Conservation (phyloP, 345 rosid genomes). For the Boechera divaricarpa region DNA sequence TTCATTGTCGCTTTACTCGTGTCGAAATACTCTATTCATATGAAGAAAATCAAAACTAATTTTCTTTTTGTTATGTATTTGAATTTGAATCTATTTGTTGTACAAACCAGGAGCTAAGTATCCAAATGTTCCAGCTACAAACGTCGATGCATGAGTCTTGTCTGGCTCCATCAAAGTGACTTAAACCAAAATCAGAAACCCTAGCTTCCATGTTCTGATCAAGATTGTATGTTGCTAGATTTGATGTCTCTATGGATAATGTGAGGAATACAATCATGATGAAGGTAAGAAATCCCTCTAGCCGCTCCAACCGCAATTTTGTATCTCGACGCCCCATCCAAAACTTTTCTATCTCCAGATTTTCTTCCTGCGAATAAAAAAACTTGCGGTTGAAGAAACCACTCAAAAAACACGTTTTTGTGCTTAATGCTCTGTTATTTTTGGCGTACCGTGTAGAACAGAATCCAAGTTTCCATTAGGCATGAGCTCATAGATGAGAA, state of each 20-base stretch:
- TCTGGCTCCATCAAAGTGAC: slow-evolving; percentile 84
- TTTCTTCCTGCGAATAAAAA: slow-evolving; percentile 53
- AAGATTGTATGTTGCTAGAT: slow-evolving; percentile 77
- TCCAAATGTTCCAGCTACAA: slow-evolving; percentile 86
- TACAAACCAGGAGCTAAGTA: slow-evolving; percentile 81
- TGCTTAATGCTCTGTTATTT: not conserved
- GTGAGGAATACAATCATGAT: slow-evolving; percentile 89
- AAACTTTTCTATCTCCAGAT: slow-evolving; percentile 42
- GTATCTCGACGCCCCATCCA: slow-evolving; percentile 72
- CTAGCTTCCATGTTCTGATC: slow-evolving; percentile 84
- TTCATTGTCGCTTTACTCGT: slow-evolving; percentile 79
- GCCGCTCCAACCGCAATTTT: slow-evolving; percentile 82
- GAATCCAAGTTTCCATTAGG: slow-evolving; percentile 79
- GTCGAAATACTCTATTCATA: slow-evolving; percentile 70
- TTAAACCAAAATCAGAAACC: slow-evolving; percentile 82
- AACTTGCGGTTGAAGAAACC: slow-evolving; percentile 23
- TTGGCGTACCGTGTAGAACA: slow-evolving; percentile 58
- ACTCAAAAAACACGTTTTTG: not conserved
- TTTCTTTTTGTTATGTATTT: not conserved
- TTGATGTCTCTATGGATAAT: slow-evolving; percentile 90
- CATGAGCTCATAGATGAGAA: slow-evolving; percentile 87
- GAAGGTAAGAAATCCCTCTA: slow-evolving; percentile 89
- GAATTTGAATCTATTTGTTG: not conserved
- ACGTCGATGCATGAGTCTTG: slow-evolving; percentile 83
- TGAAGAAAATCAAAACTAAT: not conserved